Percentiles rank a stretch among this genome's conserved stretches.
Conservation (phyloP, 1,139 yeast species). For the Wickerhamiella infanticola region DNA sequence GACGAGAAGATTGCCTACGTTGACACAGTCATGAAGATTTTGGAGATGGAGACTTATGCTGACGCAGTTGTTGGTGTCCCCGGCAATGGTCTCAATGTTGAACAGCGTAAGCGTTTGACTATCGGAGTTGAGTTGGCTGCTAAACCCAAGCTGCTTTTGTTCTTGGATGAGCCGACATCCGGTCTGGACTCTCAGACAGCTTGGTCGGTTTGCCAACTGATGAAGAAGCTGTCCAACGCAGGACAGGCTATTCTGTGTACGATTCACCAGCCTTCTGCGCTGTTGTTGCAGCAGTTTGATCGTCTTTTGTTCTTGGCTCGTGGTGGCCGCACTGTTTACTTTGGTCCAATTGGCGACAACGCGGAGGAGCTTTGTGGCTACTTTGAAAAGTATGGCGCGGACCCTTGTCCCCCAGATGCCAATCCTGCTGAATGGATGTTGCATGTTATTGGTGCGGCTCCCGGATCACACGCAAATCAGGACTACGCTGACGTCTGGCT, state of each 20-base stretch:
- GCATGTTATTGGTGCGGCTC: slow-evolving; percentile 68
- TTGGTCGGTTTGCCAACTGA: slow-evolving; percentile 66
- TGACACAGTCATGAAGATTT: slow-evolving; percentile 49
- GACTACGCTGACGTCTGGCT: slow-evolving; percentile 57
- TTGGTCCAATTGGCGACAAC: slow-evolving; percentile 60
- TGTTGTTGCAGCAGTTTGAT: slow-evolving; percentile 62
- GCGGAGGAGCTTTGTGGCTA: slow-evolving; percentile 46
- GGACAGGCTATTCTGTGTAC: slow-evolving; percentile 80
- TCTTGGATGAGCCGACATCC: slow-evolving; percentile 86
- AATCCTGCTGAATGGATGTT: slow-evolving; percentile 82
- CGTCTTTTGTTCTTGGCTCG: slow-evolving; percentile 52
- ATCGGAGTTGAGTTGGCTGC: slow-evolving; percentile 83
- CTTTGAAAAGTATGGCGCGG: slow-evolving; percentile 55
- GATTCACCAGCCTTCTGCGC: slow-evolving; percentile 73
- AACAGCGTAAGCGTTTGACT: slow-evolving; percentile 72
- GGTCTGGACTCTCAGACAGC: slow-evolving; percentile 90
- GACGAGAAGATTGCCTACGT: slow-evolving; percentile 55
- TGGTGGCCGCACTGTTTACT: slow-evolving; percentile 70
- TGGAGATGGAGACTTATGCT: slow-evolving; percentile 60
- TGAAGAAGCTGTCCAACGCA: slow-evolving; percentile 57
- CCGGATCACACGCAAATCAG: slow-evolving; percentile 50
- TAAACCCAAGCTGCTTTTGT: slow-evolving; percentile 63
- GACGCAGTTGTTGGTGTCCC: slow-evolving; percentile 76
- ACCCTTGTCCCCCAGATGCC: slow-evolving; percentile 48
- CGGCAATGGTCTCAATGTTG: slow-evolving; percentile 62